Percentiles rank a stretch among this genome's conserved stretches.
Conservation (phyloP, 495 filamentous ascomycete genomes). For the Friedmanniomyces simplex region DNA sequence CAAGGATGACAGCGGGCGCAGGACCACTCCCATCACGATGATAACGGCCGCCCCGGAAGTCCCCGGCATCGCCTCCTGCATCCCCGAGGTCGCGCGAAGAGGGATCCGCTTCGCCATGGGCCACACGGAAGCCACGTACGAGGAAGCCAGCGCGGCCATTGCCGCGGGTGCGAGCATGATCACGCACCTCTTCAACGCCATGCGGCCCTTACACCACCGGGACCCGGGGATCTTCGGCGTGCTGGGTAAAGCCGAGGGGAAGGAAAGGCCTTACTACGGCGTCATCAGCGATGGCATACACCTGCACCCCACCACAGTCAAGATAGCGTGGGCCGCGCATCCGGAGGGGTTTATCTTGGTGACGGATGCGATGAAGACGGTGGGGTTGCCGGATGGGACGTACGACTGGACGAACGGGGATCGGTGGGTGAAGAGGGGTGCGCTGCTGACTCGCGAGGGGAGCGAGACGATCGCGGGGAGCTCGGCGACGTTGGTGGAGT, state of each 20-base stretch:
- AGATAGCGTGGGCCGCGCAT: conserved; percentile 52
- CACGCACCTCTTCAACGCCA: conserved; percentile 85
- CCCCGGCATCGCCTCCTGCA: conserved; percentile 48
- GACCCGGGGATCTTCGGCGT: conserved; percentile 77
- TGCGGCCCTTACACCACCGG: conserved; percentile 74
- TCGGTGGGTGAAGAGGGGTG: conserved; percentile 56
- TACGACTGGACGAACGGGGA: conserved; percentile 76
- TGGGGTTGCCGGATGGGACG: conserved; percentile 61
- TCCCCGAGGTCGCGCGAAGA: conserved; percentile 47
- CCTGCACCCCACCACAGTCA: conserved; percentile 52
- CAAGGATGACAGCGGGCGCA: background rate
- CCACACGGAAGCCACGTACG: conserved; percentile 73
- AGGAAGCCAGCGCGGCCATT: conserved; percentile 56
- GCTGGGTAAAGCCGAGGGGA: conserved; percentile 41
- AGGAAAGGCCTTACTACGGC: conserved; percentile 49
- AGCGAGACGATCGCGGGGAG: conserved; percentile 65
- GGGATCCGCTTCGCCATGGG: conserved; percentile 65
- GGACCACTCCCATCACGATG: conserved; percentile 47
- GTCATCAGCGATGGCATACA: conserved; percentile 60
- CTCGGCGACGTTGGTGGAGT: conserved; percentile 64
- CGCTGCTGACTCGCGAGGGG: conserved; percentile 55
- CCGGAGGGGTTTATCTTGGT: conserved; percentile 55
- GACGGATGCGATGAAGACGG: conserved; percentile 56
- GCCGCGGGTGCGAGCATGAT: conserved; percentile 68
- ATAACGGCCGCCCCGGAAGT: conserved; percentile 76